phyloP scores from a whole-genome alignment of 2,329 filamentous ascomycete species.

The Hypoxylon rubiginosum region DNA sequence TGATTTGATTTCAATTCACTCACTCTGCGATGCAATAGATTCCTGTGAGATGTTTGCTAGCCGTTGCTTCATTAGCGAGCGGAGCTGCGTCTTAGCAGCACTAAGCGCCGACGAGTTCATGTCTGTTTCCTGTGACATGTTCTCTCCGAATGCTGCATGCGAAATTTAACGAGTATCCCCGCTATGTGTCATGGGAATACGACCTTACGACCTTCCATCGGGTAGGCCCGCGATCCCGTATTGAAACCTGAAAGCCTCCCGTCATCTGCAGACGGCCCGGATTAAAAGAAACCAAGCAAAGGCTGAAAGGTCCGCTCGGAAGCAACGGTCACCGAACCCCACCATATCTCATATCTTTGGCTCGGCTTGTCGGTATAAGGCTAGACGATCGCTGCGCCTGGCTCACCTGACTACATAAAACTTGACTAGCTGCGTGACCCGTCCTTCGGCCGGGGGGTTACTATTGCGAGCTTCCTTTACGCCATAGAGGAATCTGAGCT shows the following conservation, averaged over 20 bases:
- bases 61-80: conserved; percentile 75
- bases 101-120: conserved; percentile 62
- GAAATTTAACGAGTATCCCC: conserved; percentile 15
- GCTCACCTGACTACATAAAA: not conserved
- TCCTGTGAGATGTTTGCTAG: conserved; percentile 74
- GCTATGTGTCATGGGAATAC: conserved; percentile 20
- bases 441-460: too few species aligned
- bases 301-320: conserved; percentile 31
- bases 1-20: conserved; percentile 54
- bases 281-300: not conserved
- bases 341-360: conserved; percentile 4
- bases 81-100: conserved; percentile 81
- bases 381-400: not conserved
- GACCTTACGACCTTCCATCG: conserved; percentile 24
- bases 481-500: too few species aligned
- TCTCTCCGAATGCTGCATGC: conserved; percentile 10
- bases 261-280: not conserved
- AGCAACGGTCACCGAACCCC: conserved; percentile 32
- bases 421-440: too few species aligned
- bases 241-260: conserved; percentile 4
- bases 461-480: too few species aligned
- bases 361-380: conserved; percentile 4
- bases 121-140: conserved; percentile 44
- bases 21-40: conserved; percentile 78
- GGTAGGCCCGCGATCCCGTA: conserved; percentile 18